These are phyloP conservation scores for Pseudogymnoascus sp. DNA, from an alignment of 2,329 filamentous ascomycete species.

Conservation along the genomic window DNA sequence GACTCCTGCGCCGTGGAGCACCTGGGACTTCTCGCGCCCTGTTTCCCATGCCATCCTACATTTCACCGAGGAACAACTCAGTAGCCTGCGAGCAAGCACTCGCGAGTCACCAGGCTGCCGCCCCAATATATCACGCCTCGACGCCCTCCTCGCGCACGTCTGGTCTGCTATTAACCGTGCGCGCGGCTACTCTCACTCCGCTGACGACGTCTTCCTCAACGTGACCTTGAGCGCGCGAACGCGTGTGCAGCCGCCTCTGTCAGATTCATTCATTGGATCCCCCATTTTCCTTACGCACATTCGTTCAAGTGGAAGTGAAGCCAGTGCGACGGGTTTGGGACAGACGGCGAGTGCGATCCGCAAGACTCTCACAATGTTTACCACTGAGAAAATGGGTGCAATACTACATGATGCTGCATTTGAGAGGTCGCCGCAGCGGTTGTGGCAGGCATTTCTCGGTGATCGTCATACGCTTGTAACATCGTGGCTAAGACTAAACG, in stretches of 20 bases:
- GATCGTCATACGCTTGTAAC: slow-evolving; percentile 35
- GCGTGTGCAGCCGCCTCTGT: slow-evolving; percentile 33
- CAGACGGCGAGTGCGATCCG: slow-evolving; percentile 28
- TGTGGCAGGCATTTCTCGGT: slow-evolving; percentile 41
- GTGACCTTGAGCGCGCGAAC: slow-evolving; percentile 34
- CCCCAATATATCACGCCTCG: slow-evolving; percentile 20
- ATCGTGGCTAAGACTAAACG: slow-evolving; percentile 33
- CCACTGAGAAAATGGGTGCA: slow-evolving; percentile 30
- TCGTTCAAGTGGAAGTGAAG: slow-evolving; percentile 15
- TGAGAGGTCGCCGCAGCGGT: slow-evolving; percentile 37
- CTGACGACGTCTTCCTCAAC: slow-evolving; percentile 31
- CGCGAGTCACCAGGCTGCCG: slow-evolving; percentile 30
- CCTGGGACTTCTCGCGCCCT: slow-evolving; percentile 32
- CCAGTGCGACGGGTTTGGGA: not conserved
- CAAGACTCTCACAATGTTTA: slow-evolving; percentile 30
- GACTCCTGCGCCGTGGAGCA: slow-evolving; percentile 32
- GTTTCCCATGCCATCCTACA: slow-evolving; percentile 30
- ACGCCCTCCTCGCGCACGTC: slow-evolving; percentile 39
- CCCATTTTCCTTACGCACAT: slow-evolving; percentile 35
- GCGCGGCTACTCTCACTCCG: slow-evolving; percentile 22
- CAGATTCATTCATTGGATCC: slow-evolving; percentile 36
- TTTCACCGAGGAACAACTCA: slow-evolving; percentile 30
- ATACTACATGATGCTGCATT: slow-evolving; percentile 36
- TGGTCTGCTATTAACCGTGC: slow-evolving; percentile 38
- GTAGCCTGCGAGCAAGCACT: slow-evolving; percentile 10